Evolutionary conservation across 1,284 basidiomycete genomes (phyloP), one percentile per base, ranked within the genome.

Genomic region (Trametes hirsuta): DNA sequence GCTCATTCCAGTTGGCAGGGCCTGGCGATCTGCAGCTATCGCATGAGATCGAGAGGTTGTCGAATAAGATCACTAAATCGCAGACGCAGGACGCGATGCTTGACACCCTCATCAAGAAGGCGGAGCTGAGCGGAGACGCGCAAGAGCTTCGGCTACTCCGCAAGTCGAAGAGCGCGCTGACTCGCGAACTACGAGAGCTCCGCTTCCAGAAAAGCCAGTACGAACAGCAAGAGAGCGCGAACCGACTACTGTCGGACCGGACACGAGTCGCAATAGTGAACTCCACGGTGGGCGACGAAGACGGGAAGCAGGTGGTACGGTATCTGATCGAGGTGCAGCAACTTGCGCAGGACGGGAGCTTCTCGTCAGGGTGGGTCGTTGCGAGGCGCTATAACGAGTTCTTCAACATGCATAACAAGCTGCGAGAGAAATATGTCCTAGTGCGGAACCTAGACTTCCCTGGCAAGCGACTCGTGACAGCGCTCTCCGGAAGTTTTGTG

Each of bases 341-440:
- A 69, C 79, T 93, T 24, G 87, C 83, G n/a, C 74, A 76, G 0
- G 91, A 95, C 69, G 93, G 89, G 4, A 84, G 82, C 48, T 86
- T 89, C 69, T 78, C 85, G 1, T 90, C 90, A 1, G 93, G 93
- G 2, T 98, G 97, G 97, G 88, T 95, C 25, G 90, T 98, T 2
- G 89, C 93, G 4, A 80, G 95, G 64, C 80, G 97, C 61, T 99
- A 97, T 74, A 97, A 94, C 72, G 96, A 98, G 72, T 99, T 99
- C 73, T 84, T 91, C 68, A 87, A 84, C 53, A 88, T 98, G 81
- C 93, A 98, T 72, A 90, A 88, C 66, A 86, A 88, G 58, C 76
- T 99, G 48, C 86, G 87, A 59, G 93, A 95, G 53, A 84, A 85
- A 51, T 90, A 91, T 70, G 74, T 76, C 1, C 69, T 84, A 8